Evolutionary conservation across 2,329 filamentous ascomycete species (phyloP).

Genomic region (Xenosphaeropsis pyriputrescens): DNA sequence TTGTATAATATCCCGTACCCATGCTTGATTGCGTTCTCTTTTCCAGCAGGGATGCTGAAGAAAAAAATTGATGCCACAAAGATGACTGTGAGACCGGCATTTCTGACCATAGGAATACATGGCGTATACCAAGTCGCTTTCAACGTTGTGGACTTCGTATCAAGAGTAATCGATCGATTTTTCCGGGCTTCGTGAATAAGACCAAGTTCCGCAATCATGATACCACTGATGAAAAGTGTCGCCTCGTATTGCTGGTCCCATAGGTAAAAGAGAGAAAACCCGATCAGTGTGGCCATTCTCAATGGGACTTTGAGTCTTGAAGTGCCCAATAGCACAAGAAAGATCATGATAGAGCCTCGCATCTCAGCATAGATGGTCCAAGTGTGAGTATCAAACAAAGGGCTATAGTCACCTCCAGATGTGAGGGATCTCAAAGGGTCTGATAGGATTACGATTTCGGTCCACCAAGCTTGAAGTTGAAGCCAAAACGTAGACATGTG

Average conservation of each 20-base stretch:
- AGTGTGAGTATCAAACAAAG: constrained; percentile 13
- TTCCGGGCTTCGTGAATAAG: not conserved
- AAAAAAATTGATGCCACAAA: not conserved
- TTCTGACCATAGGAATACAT: too few species aligned
- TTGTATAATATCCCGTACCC: not conserved
- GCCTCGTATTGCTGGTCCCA: not conserved
- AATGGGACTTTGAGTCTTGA: constrained; percentile 12
- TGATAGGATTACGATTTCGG: too few species aligned
- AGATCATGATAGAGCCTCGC: constrained; percentile 20
- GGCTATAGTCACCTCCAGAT: too few species aligned
- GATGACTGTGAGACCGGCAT: not conserved
- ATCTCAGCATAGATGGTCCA: constrained; percentile 22
- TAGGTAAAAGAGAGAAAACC: not conserved
- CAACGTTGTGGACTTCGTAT: too few species aligned
- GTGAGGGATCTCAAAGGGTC: too few species aligned
- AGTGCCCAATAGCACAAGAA: constrained; percentile 16
- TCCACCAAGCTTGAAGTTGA: too few species aligned
- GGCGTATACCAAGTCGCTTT: too few species aligned
- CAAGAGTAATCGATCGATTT: too few species aligned
- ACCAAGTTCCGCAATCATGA: not conserved
- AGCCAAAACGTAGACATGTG: too few species aligned
- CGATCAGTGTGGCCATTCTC: constrained; percentile 10
- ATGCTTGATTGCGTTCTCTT: not conserved
- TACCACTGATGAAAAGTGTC: not conserved
- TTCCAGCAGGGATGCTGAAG: not conserved